These are phyloP conservation scores for Penicillium malachiteum DNA, from an alignment of 495 filamentous ascomycete genomes.

Conservation along the genomic window DNA sequence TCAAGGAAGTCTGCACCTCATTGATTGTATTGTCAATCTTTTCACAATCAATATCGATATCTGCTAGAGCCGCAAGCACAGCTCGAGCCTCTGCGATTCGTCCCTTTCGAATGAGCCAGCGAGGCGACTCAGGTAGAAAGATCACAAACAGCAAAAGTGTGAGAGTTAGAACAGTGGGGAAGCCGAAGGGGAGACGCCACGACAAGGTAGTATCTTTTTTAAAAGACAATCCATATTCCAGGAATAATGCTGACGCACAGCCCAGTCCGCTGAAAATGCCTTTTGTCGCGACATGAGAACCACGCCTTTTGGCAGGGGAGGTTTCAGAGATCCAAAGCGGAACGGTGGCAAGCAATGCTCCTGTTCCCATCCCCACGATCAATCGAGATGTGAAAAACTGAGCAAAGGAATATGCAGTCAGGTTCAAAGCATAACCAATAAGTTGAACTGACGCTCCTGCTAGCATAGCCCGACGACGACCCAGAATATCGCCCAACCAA, in stretches of 20 bases:
- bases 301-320: constrained; percentile 55
- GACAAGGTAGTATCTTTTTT: constrained; percentile 31
- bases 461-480: constrained; percentile 55
- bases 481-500: constrained; percentile 54
- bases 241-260: constrained; percentile 49
- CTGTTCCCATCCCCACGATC: constrained; percentile 56
- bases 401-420: constrained; percentile 46
- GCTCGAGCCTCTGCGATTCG: constrained; percentile 32
- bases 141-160: constrained; percentile 31
- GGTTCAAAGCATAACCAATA: constrained; percentile 56
- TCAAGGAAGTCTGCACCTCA: constrained; percentile 23
- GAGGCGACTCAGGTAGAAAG: constrained; percentile 43
- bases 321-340: constrained; percentile 66
- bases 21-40: constrained; percentile 14
- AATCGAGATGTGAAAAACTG: constrained; percentile 60
- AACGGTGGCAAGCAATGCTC: constrained; percentile 58
- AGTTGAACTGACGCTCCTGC: constrained; percentile 53
- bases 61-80: constrained; percentile 42
- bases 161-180: constrained; percentile 38
- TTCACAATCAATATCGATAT: constrained; percentile 25
- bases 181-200: constrained; percentile 52
- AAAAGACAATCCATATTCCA: constrained; percentile 56
- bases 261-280: constrained; percentile 59
- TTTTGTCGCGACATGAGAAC: constrained; percentile 58
- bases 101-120: constrained; percentile 42